Conservation (phyloP, 2,329 filamentous ascomycete genomes). For the Claviceps sp. region DNA sequence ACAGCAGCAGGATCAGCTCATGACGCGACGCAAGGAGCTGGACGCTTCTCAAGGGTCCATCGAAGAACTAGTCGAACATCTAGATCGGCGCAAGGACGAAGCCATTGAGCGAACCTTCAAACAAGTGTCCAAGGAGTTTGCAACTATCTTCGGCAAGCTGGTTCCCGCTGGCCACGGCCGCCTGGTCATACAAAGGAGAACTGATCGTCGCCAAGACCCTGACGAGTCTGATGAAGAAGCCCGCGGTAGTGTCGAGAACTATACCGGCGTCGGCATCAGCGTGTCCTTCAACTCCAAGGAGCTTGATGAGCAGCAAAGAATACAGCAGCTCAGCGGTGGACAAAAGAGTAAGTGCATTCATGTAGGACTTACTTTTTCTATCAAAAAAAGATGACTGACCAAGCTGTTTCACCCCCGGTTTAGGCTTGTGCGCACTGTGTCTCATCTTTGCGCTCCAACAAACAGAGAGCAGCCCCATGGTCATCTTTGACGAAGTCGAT, state of each 20-base stretch:
- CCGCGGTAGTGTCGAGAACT: conserved; percentile 74
- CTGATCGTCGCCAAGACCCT: conserved; percentile 51
- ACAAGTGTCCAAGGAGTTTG: conserved; percentile 88
- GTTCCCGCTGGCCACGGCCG: conserved; percentile 87
- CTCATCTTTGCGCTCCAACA: conserved; percentile 98
- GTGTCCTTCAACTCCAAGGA: conserved; percentile 98
- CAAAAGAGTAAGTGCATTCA: conserved; percentile 67
- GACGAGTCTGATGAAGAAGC: conserved; percentile 56
- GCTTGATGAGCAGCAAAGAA: conserved; percentile 87
- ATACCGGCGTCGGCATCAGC: conserved; percentile 88
- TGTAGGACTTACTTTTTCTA: too few species aligned
- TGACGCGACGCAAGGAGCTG: conserved; percentile 73
- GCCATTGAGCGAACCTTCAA: conserved; percentile 98
- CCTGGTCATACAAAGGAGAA: conserved; percentile 82
- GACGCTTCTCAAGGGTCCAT: conserved; percentile 79
- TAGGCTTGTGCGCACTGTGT: conserved; percentile 91
- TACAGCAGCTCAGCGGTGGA: conserved; percentile 91
- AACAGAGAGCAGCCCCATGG: conserved; percentile 94
- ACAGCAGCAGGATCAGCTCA: conserved; percentile 74
- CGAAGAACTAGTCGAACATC: conserved; percentile 78
- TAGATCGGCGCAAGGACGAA: conserved; percentile 93
- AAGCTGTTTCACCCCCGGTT: too few species aligned
- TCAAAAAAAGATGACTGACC: too few species aligned
- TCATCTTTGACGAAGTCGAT: conserved; percentile 98
- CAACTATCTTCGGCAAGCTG: conserved; percentile 84